phyloP scores from a whole-genome alignment of 2,329 filamentous ascomycete species.

The Colletotrichum endophyticum region DNA sequence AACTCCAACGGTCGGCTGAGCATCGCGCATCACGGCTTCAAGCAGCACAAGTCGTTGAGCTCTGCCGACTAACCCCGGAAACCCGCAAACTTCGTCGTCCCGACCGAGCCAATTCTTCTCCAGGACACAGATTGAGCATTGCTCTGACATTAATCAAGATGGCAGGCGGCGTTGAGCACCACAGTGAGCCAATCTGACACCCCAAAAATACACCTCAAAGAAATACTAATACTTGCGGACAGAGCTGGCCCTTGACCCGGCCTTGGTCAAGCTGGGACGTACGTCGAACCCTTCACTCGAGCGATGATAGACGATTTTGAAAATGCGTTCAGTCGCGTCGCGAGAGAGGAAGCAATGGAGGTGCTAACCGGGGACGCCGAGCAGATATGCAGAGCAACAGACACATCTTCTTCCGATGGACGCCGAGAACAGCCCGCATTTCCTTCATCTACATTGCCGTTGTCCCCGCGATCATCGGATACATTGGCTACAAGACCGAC shows the following conservation, averaged over 20 bases:
- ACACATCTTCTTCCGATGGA: conserved; percentile 97
- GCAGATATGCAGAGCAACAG: conserved; percentile 84
- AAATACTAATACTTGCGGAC: conserved; percentile 11
- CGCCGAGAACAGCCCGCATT: conserved; percentile 78
- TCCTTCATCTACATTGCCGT: conserved; percentile 77
- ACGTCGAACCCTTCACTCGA: too few relatives aligned
- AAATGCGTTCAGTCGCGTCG: too few relatives aligned
- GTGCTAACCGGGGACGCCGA: conserved; percentile 24
- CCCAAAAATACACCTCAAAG: not conserved
- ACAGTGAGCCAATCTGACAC: conserved; percentile 14
- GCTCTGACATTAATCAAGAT: conserved; percentile 10
- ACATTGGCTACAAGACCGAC: conserved; percentile 80
- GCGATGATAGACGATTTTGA: too few relatives aligned
- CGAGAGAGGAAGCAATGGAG: not conserved
- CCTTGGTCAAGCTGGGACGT: conserved; percentile 51
- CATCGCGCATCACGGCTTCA: not conserved
- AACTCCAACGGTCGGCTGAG: not conserved
- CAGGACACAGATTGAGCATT: not conserved
- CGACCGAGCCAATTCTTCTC: not conserved
- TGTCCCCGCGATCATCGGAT: conserved; percentile 74
- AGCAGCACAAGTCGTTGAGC: not conserved
- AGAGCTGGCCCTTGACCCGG: conserved; percentile 54
- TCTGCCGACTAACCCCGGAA: not conserved
- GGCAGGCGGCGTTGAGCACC: conserved; percentile 23
- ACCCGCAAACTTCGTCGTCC: not conserved